phyloP scores from a whole-genome alignment of 2,329 filamentous ascomycete species.

The Fusarium compactum region DNA sequence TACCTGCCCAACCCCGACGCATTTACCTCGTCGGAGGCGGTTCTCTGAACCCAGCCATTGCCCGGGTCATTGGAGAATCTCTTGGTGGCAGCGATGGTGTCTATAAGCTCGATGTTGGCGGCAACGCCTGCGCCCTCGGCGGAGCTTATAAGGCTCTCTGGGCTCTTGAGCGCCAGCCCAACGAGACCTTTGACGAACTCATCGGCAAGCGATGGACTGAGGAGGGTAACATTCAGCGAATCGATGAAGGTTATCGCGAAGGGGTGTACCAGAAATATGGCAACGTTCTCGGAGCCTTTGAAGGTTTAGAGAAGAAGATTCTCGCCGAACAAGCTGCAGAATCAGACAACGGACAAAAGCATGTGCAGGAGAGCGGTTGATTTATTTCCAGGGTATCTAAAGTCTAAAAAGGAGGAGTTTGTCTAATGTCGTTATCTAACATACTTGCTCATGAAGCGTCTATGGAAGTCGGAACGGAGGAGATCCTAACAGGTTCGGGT shows the following conservation, averaged over 20 bases:
- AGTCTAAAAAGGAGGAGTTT: constrained; percentile 38
- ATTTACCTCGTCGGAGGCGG: constrained; percentile 97
- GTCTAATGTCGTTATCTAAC: constrained; percentile 59
- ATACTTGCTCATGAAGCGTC: constrained; percentile 89
- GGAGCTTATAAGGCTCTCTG: constrained; percentile 97
- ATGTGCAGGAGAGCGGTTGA: constrained; percentile 25
- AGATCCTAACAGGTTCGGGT: constrained; percentile 71
- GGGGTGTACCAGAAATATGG: constrained; percentile 84
- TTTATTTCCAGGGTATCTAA: constrained; percentile 46
- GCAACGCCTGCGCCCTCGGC: constrained; percentile 93
- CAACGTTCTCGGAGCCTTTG: constrained; percentile 79
- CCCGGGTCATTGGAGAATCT: constrained; percentile 85
- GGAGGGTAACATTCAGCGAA: constrained; percentile 82
- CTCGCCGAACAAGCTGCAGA: constrained; percentile 56
- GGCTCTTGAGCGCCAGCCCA: constrained; percentile 77
- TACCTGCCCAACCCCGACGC: constrained; percentile 87
- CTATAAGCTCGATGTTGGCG: constrained; percentile 92
- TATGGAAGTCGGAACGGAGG: constrained; percentile 95
- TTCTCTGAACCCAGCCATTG: constrained; percentile 89
- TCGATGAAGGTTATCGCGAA: constrained; percentile 83
- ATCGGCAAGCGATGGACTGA: constrained; percentile 89
- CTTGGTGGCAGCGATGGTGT: constrained; percentile 91
- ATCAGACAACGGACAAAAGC: constrained; percentile 16
- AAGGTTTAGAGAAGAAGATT: constrained; percentile 77
- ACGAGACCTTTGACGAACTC: constrained; percentile 88